Evolutionary conservation across 352 stramenopile species (phyloP).

Genomic region (Phytophthora uliginosa): DNA sequence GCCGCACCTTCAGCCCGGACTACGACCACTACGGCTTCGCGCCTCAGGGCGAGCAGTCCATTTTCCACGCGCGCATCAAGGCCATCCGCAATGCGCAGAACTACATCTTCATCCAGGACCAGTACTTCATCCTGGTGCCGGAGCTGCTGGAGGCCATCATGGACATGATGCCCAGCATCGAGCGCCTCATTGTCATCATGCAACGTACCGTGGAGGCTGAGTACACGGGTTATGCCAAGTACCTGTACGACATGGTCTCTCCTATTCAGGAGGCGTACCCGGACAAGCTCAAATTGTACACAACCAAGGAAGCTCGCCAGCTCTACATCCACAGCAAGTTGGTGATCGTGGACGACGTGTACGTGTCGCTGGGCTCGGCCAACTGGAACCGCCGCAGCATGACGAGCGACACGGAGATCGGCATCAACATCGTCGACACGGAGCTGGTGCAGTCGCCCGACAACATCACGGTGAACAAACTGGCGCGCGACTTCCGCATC

Average conservation of each 20-base stretch:
- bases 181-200: constrained; percentile 58
- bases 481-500: constrained; percentile 59
- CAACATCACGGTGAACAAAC: constrained; percentile 51
- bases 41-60: constrained; percentile 59
- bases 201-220: constrained; percentile 36
- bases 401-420: constrained; percentile 75
- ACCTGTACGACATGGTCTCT: constrained; percentile 68
- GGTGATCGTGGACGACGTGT: constrained; percentile 88
- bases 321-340: constrained; percentile 77
- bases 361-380: constrained; percentile 86
- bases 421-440: constrained; percentile 62
- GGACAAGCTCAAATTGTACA: constrained; percentile 68
- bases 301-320: constrained; percentile 45
- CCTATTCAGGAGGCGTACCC: constrained; percentile 63
- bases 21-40: constrained; percentile 60
- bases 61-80: constrained; percentile 60
- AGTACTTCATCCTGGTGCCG: constrained; percentile 72
- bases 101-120: constrained; percentile 70
- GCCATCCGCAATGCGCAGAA: constrained; percentile 58
- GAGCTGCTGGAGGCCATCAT: constrained; percentile 54
- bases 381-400: constrained; percentile 95
- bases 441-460: constrained; percentile 44
- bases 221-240: constrained; percentile 71
- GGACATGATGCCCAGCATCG: constrained; percentile 30
- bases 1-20: constrained; percentile 67